Evolutionary conservation across 345 rosid species (phyloP).

Genomic region (Populus davidiana): DNA sequence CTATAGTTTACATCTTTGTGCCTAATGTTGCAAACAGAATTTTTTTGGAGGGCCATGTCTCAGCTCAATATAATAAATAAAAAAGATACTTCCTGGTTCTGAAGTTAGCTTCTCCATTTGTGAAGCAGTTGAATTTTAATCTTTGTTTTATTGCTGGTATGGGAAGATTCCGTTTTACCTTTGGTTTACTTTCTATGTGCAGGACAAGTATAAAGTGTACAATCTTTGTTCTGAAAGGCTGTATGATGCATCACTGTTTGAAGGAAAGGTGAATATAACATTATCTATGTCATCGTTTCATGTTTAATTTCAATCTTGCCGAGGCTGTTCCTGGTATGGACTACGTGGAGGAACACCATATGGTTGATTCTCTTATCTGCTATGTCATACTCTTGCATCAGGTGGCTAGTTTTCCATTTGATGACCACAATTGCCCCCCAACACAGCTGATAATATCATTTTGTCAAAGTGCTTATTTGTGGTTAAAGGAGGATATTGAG

Average conservation of each 20-base stretch:
- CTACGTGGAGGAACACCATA: background rate
- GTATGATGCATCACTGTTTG: constrained; percentile 82
- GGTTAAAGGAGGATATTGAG: constrained; percentile 91
- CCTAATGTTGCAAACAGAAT: background rate
- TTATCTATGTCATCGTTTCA: background rate
- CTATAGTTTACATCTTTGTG: background rate
- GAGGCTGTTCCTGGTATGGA: background rate
- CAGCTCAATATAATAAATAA: background rate
- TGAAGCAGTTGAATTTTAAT: background rate
- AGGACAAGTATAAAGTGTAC: constrained; percentile 88
- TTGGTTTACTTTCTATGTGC: constrained; percentile 22
- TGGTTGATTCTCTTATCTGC: constrained; percentile 7
- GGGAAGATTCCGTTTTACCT: background rate
- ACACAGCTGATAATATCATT: constrained; percentile 68
- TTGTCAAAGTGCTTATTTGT: constrained; percentile 81
- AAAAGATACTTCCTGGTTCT: background rate
- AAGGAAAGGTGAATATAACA: constrained; percentile 62
- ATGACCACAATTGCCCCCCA: constrained; percentile 90
- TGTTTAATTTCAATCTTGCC: background rate
- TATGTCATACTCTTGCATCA: constrained; percentile 26
- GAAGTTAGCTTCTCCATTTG: background rate
- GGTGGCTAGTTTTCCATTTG: constrained; percentile 92
- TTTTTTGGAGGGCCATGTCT: background rate
- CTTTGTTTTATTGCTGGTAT: constrained; percentile 3
- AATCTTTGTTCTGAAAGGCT: constrained; percentile 89